phyloP scores from a whole-genome alignment of 2,329 filamentous ascomycete genomes.

The Xylaria sp. region DNA sequence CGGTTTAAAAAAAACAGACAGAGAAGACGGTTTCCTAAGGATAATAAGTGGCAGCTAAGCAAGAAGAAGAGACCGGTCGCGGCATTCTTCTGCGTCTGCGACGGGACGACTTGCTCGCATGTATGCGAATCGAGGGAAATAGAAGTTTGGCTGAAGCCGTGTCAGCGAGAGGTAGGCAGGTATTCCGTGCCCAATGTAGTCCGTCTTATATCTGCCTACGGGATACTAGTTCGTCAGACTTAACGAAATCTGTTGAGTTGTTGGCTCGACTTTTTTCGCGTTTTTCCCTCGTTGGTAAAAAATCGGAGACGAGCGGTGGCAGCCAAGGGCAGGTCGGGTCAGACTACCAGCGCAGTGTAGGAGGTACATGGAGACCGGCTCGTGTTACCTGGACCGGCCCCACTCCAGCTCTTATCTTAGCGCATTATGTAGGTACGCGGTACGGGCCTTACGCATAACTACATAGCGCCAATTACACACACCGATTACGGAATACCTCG shows the following conservation, averaged over 20 bases:
- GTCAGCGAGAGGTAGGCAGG: not conserved
- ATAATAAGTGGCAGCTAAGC: constrained; percentile 1
- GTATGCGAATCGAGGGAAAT: not conserved
- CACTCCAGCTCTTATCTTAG: too few relatives aligned
- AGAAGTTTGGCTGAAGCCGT: not conserved
- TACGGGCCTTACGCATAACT: too few relatives aligned
- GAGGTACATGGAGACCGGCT: too few relatives aligned
- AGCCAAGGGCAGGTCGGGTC: not conserved
- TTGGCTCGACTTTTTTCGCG: constrained; percentile 2
- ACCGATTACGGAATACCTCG: too few relatives aligned
- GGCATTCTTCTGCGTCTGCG: constrained; percentile 6
- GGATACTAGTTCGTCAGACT: not conserved
- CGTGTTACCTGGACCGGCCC: too few relatives aligned
- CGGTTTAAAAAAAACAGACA: too few relatives aligned
- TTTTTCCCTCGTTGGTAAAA: constrained; percentile 17
- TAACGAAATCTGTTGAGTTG: constrained; percentile 23
- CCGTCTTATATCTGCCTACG: not conserved
- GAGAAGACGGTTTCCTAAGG: not conserved
- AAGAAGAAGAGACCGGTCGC: constrained; percentile 20
- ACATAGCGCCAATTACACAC: too few relatives aligned
- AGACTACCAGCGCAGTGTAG: not conserved
- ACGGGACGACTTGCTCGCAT: not conserved
- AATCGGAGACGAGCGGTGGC: constrained; percentile 7
- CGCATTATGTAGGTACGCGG: too few relatives aligned
- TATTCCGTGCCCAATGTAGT: not conserved